Base-by-base conservation (phyloP, 139 green algal species). In the Astrephomene gubernaculifera region DNA sequence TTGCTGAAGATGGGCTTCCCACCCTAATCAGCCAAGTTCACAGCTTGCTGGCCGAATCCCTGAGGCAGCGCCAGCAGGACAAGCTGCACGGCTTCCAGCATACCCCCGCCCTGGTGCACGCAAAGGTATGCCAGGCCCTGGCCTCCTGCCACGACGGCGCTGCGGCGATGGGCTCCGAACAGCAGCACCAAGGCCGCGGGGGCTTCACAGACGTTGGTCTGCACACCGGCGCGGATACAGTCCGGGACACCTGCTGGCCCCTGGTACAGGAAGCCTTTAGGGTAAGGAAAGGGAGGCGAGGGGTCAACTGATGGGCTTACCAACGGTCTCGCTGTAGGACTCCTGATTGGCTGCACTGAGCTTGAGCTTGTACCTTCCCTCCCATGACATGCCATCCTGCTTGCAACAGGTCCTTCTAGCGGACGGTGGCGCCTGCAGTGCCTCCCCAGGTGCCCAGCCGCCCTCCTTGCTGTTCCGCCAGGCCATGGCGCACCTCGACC, bases 141-240 rank as follows among this genome's bases (percentile, higher is more conserved):
- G 53, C 1, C 3, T 38, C 0, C 0, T 24, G 0, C 1, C 10
- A 14, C 49, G 41, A 19, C 36, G 29, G 43, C 22, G 6, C 19
- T 6, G 31, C 19, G 22, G 6, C 27, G 36, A 57, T 38, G 19
- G 38, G 14, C 21, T 10, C n/a, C 1, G 65, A 6, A 33, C 41
- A 10, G 2, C 52, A n/a, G n/a, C n/a, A n/a, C n/a, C n/a, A n/a
- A 57, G 57, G 75, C 0, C 52, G 63, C 1, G 83, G 87, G 53
- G 87, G 87, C 33, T 87, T 84, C 52, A 87, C 76, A 1, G 87
- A 90, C 44, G 87, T 90, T 27, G 82, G 87, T 1, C 63, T 57
- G 38, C 87, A 89, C 82, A 87, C 87, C 1, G 87, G 82, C n/a
- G 53, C 68, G 44, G n/a, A 49, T 22, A 49, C 71, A 17, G 27